These are phyloP conservation scores for Pythium guiyangense DNA, from an alignment of 352 stramenopile genomes.

Conservation along the genomic window DNA sequence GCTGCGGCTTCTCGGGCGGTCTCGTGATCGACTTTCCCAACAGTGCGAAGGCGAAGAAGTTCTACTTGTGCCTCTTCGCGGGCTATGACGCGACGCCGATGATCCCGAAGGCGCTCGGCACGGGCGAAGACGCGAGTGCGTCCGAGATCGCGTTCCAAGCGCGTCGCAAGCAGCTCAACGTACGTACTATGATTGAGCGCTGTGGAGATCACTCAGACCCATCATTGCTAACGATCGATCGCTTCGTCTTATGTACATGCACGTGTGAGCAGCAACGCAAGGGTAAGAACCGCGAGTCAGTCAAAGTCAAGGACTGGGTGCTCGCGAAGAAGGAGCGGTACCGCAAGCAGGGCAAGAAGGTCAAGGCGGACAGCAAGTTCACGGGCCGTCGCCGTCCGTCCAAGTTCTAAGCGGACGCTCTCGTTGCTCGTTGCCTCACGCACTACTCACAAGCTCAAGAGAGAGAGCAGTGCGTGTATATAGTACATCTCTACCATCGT, in stretches of 20 bases:
- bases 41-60: conserved; percentile 99
- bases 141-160: conserved; percentile 62
- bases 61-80: conserved; percentile 98
- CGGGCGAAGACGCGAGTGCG: conserved; percentile 27
- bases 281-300: conserved; percentile 39
- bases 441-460: conserved; percentile 7
- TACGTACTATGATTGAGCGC: conserved; percentile 15
- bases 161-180: conserved; percentile 48
- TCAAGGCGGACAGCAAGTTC: conserved; percentile 98
- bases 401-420: conserved; percentile 87
- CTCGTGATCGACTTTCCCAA: conserved; percentile 99
- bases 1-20: conserved; percentile 91
- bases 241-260: conserved; percentile 6
- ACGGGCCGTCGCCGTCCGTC: conserved; percentile 94
- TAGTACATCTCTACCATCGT: conserved; percentile 45
- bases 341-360: conserved; percentile 96
- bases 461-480: conserved; percentile 28
- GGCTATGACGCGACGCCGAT: conserved; percentile 78
- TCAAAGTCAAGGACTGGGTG: conserved; percentile 94
- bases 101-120: conserved; percentile 80
- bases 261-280: conserved; percentile 35
- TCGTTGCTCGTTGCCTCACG: not conserved
- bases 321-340: conserved; percentile 97
- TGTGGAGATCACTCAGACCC: not conserved
- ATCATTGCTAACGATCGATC: not conserved